Evolutionary conservation across 192 early-diverging fungal genomes (phyloP), one percentile per base, ranked within the genome.

Genomic region (Phlyctochytrium bullatum): DNA sequence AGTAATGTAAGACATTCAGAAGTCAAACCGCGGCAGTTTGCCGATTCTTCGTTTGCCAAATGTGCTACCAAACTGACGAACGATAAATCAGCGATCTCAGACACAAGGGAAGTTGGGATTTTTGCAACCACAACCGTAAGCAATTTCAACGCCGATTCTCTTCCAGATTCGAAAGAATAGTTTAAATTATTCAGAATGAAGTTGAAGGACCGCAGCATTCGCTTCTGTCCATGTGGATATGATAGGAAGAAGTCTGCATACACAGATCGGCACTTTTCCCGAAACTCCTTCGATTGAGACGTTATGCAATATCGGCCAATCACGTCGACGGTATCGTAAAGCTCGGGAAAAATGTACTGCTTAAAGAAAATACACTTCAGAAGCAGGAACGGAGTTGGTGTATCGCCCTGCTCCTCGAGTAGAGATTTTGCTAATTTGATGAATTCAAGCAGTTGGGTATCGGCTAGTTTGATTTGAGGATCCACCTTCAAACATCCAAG

Each of bases 241-340:
- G 97, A 90, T 72, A 98, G 80, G 62, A 99, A 77, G 81, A 98
- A 99, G 63, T 91, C 90, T 64, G 95, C 86, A 69, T 88, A 88
- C 2, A 88, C 84, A 34, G 86, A 78, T 4, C 95, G 90, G 57
- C 92, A 95, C 47, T 90, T 78, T 64, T 96, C 92, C 34, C 95
- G 88, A 28, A 91, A 83, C 54, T 91, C 84, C 2, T 68, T 74
- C 14, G 80, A 78, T 76, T 97, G 95, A 53, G 87, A 90, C 0
- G 94, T 93, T 34, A 99, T 85, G 88, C 98, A 91, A 64, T 94
- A 83, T 65, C 85, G 73, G 25, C 86, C 73, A 32, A 98, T 73
- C 2, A 71, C 79, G 61, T 89, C 88, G 88, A 98, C 90, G n/a
- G 97, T 72, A 62, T 96, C 93, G 73, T 98, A 99, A 60, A 99